Base-by-base conservation (phyloP, 2,329 filamentous ascomycete species). In the Monosporascus sp. region DNA sequence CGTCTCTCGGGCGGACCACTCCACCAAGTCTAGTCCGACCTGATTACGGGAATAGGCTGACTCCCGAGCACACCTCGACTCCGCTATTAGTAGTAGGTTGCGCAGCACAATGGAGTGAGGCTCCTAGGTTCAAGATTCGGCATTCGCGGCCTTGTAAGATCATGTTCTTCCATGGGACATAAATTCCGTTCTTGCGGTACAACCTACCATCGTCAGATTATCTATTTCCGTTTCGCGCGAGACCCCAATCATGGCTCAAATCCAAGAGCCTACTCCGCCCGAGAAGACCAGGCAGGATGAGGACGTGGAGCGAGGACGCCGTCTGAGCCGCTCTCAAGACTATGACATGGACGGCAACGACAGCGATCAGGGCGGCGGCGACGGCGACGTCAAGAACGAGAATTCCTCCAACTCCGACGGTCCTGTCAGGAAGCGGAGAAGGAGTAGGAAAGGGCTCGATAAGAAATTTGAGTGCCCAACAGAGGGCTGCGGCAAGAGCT, bases 401-500 rank as follows among this genome's bases (percentile, higher is more conserved):
- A 73, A 76, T 56, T 80, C 79, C 5, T 80, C 78, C 36, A 79
- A 78, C 60, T 79, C 77, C 2, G 78, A 82, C 31, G 78, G 79
- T 1, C 78, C 79, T 3, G 72, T 73, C 5, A 76, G 78, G 52
- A 84, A 91, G 71, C 76, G 87, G 54, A 76, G 87, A 61, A 76
- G 88, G 52, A 91, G 88, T 71, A 83, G 88, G 59, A 91, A 91
- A 69, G 87, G 87, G 3, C 74, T 90, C 41, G 88, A 91, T 69
- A 92, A 91, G 73, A 85, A 86, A 65, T 93, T 91, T 59, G 86
- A 89, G 65, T 99, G 94, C 68, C 86, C 88, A 5, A 84, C 91
- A 55, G 86, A 90, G 59, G 90, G 88, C 40, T 99, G 94, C 65
- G 92, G 91, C 41, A 99, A 97, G 78, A 95, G 88, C 68, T 99